Percentiles rank a stretch among this genome's conserved stretches.
These are phyloP conservation scores for Phytopythium chamaehyphon DNA, from an alignment of 352 stramenopile species.

Conservation along the genomic window DNA sequence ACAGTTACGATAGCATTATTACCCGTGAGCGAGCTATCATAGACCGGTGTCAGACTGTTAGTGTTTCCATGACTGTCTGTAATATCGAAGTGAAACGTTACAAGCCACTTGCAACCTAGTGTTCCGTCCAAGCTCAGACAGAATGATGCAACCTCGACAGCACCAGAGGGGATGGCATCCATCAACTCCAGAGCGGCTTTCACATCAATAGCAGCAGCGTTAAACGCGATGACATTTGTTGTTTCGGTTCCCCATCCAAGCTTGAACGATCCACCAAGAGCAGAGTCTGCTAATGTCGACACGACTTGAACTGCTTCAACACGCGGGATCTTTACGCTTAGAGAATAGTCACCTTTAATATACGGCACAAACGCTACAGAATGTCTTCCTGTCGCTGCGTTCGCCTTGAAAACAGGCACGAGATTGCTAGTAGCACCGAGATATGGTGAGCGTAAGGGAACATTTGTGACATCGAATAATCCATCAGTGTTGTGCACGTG, in stretches of 20 bases:
- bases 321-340: conserved; percentile 78
- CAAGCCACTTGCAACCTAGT: conserved; percentile 64
- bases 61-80: conserved; percentile 3
- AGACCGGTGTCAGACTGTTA: conserved; percentile 27
- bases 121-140: conserved; percentile 39
- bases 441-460: conserved; percentile 75
- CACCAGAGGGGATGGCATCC: conserved; percentile 34
- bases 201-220: conserved; percentile 31
- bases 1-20: conserved; percentile 54
- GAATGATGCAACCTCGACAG: conserved; percentile 20
- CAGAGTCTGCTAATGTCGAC: conserved; percentile 34
- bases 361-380: conserved; percentile 85
- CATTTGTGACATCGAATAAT: conserved; percentile 40
- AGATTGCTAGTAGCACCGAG: conserved; percentile 44
- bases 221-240: conserved; percentile 55
- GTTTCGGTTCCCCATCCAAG: conserved; percentile 44
- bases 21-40: conserved; percentile 57
- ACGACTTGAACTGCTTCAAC: conserved; percentile 78
- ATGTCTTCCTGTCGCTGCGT: conserved; percentile 67
- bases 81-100: conserved; percentile 47
- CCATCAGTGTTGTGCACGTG: conserved; percentile 50
- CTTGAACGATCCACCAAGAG: conserved; percentile 60
- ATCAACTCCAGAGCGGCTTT: conserved; percentile 66
- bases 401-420: conserved; percentile 67
- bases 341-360: conserved; percentile 87